Conservation (phyloP, 345 rosid species). For the Murraya paniculata region DNA sequence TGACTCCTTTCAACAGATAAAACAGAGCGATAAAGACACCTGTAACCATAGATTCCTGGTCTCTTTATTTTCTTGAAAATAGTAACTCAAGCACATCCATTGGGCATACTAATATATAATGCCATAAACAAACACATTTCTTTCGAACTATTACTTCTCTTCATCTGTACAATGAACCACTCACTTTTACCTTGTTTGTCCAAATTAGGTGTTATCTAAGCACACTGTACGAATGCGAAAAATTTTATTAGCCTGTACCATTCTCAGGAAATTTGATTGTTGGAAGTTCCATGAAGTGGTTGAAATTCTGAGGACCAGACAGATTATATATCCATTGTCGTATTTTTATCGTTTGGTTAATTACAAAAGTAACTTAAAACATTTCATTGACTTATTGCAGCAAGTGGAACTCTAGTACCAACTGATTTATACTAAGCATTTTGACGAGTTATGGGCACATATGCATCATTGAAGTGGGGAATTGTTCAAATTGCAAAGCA, state of each 20-base stretch:
- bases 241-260: background rate
- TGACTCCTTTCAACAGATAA: background rate
- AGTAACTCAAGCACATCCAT: background rate
- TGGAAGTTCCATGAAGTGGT: background rate
- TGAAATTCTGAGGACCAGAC: background rate
- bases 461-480: background rate
- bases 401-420: background rate
- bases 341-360: background rate
- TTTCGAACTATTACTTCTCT: background rate
- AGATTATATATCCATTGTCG: background rate
- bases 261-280: background rate
- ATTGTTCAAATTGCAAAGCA: conserved; percentile 1
- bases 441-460: background rate
- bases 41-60: background rate
- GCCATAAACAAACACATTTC: background rate
- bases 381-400: background rate
- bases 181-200: background rate
- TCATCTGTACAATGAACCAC: background rate
- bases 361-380: background rate
- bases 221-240: too few relatives aligned
- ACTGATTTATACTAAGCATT: background rate
- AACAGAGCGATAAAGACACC: background rate
- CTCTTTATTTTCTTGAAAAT: conserved; percentile 9
- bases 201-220: background rate
- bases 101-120: background rate